Conservation (phyloP, 1,284 basidiomycete species). For the Hypsizygus ulmarius region DNA sequence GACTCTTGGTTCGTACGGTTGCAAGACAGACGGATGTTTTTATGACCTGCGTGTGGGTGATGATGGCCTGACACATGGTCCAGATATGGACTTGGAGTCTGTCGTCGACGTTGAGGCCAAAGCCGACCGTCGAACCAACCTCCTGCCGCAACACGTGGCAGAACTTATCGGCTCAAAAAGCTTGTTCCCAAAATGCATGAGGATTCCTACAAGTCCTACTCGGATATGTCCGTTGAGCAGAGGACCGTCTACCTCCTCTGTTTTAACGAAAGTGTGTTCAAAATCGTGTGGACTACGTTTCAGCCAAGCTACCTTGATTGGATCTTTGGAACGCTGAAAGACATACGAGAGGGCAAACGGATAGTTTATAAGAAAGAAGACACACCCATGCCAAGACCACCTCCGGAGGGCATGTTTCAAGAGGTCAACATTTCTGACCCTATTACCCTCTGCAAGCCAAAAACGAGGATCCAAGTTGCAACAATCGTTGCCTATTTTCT, state of each 20-base stretch:
- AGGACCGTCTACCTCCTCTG: constrained; percentile 2
- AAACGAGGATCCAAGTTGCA: too few species aligned
- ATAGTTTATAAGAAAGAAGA: too few species aligned
- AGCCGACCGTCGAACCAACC: not conserved
- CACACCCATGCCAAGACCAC: too few species aligned
- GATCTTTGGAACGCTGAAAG: not conserved
- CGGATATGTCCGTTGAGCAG: not conserved
- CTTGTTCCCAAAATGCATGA: not conserved
- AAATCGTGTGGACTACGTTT: not conserved
- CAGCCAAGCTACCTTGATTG: not conserved
- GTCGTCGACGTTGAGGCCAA: not conserved
- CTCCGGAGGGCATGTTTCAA: too few species aligned
- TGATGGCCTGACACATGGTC: too few species aligned
- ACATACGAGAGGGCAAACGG: too few species aligned
- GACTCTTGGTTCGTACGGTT: too few species aligned
- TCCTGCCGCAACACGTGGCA: constrained; percentile 1
- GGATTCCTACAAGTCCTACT: not conserved
- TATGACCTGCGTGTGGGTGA: too few species aligned
- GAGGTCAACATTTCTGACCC: too few species aligned
- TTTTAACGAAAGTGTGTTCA: not conserved
- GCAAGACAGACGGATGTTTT: too few species aligned
- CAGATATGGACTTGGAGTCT: not conserved
- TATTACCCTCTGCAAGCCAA: too few species aligned
- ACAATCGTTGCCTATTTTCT: too few species aligned
- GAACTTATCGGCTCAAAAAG: not conserved